phyloP scores from a whole-genome alignment of 805 yeast species.

The Hanseniaspora valbyensis region DNA sequence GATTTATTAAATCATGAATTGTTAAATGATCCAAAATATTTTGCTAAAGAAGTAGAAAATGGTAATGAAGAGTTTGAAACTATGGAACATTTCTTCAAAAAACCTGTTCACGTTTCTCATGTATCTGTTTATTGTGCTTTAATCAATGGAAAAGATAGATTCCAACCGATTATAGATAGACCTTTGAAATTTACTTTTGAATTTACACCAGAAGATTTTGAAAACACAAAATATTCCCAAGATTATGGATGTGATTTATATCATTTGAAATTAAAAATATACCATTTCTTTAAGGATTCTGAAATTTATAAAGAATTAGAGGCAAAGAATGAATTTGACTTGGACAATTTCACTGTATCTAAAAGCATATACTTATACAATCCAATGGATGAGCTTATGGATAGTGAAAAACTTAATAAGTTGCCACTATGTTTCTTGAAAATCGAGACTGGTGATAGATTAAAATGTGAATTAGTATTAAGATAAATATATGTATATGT shows the following conservation, averaged over 20 bases:
- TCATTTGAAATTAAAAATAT: constrained; percentile 47
- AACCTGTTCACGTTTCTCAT: constrained; percentile 73
- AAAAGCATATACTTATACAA: constrained; percentile 31
- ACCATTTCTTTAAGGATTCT: constrained; percentile 43
- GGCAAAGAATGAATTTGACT: constrained; percentile 13
- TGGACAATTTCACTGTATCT: constrained; percentile 26
- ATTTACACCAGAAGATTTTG: constrained; percentile 72
- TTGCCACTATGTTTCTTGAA: constrained; percentile 41
- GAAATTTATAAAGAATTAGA: constrained; percentile 25
- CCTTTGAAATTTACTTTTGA: constrained; percentile 57
- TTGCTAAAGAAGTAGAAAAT: constrained; percentile 27
- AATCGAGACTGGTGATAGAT: constrained; percentile 43
- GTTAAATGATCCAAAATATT: constrained; percentile 27
- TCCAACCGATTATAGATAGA: constrained; percentile 21
- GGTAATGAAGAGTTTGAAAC: constrained; percentile 30
- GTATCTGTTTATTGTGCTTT: constrained; percentile 46
- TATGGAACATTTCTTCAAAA: constrained; percentile 54
- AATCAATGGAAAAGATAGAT: constrained; percentile 18
- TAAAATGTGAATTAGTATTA: constrained; percentile 29
- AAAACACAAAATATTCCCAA: constrained; percentile 40
- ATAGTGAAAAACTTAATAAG: constrained; percentile 30
- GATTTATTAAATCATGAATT: constrained; percentile 25
- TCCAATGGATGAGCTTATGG: constrained; percentile 25
- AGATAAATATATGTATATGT: constrained; percentile 17
- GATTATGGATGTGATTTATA: constrained; percentile 60